phyloP scores from a whole-genome alignment of 2,329 filamentous ascomycete genomes.

The Beauveria sp. region DNA sequence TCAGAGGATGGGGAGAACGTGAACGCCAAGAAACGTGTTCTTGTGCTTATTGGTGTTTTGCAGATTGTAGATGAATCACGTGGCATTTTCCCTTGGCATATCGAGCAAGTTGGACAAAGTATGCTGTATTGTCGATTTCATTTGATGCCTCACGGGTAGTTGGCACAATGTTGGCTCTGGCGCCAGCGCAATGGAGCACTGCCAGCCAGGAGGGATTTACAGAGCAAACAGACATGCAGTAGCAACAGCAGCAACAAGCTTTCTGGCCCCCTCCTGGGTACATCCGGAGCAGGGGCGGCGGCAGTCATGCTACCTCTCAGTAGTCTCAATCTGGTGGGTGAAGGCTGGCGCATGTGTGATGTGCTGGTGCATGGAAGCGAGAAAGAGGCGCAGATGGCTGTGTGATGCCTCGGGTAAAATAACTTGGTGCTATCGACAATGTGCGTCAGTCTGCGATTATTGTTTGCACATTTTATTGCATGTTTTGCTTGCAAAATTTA shows the following conservation, averaged over 20 bases:
- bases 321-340: neutral
- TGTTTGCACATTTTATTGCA: no score
- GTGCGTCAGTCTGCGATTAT: no score
- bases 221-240: neutral
- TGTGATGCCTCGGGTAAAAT: neutral
- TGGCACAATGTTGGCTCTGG: neutral
- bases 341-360: neutral
- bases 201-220: neutral
- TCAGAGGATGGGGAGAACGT: neutral
- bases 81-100: neutral
- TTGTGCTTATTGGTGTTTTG: neutral
- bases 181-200: neutral
- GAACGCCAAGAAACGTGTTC: neutral
- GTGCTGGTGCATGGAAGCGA: neutral
- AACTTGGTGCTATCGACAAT: no score
- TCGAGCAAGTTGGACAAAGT: neutral
- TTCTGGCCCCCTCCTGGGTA: neutral
- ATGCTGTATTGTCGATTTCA: no score
- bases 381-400: neutral
- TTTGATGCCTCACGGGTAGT: neutral
- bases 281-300: neutral
- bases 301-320: neutral
- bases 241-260: constrained; percentile 1
- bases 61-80: neutral
- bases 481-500: no score